phyloP scores from a whole-genome alignment of 805 yeast genomes.

The Nakazawaea populi region DNA sequence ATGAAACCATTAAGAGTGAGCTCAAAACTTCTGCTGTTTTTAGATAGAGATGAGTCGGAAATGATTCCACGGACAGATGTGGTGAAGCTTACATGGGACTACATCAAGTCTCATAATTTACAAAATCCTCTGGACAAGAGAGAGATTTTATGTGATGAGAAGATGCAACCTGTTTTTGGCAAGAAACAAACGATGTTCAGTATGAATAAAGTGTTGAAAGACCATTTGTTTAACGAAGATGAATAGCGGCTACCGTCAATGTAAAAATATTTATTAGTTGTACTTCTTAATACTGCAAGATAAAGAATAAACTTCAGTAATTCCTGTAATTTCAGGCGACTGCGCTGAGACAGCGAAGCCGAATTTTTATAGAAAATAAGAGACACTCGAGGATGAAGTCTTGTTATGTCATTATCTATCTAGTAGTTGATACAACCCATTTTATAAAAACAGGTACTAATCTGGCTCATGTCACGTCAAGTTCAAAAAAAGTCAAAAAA shows the following conservation, averaged over 20 bases:
- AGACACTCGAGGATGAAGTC: too few species aligned
- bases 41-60: slow-evolving; percentile 32
- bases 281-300: too few species aligned
- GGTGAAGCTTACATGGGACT: slow-evolving; percentile 64
- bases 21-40: slow-evolving; percentile 41
- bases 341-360: too few species aligned
- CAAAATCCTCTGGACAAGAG: slow-evolving; percentile 67
- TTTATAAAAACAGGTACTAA: too few species aligned
- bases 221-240: slow-evolving; percentile 39
- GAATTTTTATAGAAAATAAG: too few species aligned
- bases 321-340: too few species aligned
- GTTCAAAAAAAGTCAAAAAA: too few species aligned
- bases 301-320: too few species aligned
- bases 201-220: slow-evolving; percentile 48
- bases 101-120: slow-evolving; percentile 54
- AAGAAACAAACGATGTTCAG: slow-evolving; percentile 51
- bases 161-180: slow-evolving; percentile 53
- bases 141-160: slow-evolving; percentile 58
- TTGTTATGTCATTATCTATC: too few species aligned
- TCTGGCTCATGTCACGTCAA: too few species aligned
- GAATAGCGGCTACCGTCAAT: slow-evolving; percentile 7
- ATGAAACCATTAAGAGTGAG: slow-evolving; percentile 43
- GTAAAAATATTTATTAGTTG: too few species aligned
- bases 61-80: slow-evolving; percentile 62
- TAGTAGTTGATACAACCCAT: too few species aligned